These are phyloP conservation scores for Chlorencoelia australis DNA, from an alignment of 2,329 filamentous ascomycete genomes.

Conservation along the genomic window DNA sequence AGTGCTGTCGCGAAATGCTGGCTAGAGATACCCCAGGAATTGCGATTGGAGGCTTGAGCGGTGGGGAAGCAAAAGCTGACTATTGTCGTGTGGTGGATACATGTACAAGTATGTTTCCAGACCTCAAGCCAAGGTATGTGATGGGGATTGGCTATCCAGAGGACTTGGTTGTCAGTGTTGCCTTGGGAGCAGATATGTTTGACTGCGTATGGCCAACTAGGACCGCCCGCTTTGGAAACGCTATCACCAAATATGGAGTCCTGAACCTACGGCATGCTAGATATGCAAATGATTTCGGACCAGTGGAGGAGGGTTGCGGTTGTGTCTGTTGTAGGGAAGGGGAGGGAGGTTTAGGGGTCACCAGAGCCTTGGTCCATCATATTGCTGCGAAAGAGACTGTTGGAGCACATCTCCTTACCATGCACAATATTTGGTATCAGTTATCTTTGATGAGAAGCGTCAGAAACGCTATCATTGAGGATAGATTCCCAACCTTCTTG, in stretches of 20 bases:
- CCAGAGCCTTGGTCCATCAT: slow-evolving; percentile 83
- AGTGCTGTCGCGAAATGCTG: slow-evolving; percentile 84
- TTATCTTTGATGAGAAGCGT: slow-evolving; percentile 70
- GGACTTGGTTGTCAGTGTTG: slow-evolving; percentile 86
- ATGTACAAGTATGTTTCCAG: slow-evolving; percentile 76
- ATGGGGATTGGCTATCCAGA: slow-evolving; percentile 99
- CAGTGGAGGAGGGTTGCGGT: slow-evolving; percentile 72
- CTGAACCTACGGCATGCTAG: slow-evolving; percentile 71
- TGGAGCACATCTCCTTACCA: slow-evolving; percentile 72
- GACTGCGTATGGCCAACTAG: slow-evolving; percentile 98
- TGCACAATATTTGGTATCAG: slow-evolving; percentile 94
- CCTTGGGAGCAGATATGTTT: slow-evolving; percentile 97
- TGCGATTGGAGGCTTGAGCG: slow-evolving; percentile 88
- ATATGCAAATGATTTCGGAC: slow-evolving; percentile 70
- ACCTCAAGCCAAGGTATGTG: slow-evolving; percentile 92
- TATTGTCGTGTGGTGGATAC: slow-evolving; percentile 85
- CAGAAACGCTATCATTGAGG: slow-evolving; percentile 69
- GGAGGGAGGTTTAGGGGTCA: slow-evolving; percentile 69
- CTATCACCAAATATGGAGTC: slow-evolving; percentile 71
- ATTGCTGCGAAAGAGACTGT: slow-evolving; percentile 90
- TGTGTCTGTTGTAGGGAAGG: slow-evolving; percentile 66
- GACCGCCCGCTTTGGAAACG: slow-evolving; percentile 92
- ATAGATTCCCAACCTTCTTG: slow-evolving; percentile 70
- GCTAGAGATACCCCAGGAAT: slow-evolving; percentile 87
- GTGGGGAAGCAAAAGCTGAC: slow-evolving; percentile 86